Evolutionary conservation across 495 filamentous ascomycete species (phyloP), one percentile per base, ranked within the genome.

Genomic region (Margaritispora aquatica): DNA sequence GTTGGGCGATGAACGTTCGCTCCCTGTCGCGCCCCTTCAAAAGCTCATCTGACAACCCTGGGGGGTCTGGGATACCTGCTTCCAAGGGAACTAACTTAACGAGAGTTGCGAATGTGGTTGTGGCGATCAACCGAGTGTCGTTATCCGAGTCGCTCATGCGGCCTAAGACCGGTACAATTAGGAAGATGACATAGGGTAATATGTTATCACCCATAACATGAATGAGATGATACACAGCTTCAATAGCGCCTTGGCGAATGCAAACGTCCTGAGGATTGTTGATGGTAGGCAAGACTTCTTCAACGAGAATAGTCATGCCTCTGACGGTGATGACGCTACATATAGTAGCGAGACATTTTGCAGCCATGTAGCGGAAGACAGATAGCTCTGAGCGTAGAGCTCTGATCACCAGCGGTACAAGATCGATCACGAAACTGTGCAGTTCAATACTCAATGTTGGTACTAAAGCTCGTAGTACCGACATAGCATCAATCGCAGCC

Each of bases 101-200:
- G 3, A 98, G 78, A 0, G 93, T 97, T 0, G 94, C 94, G 64
- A 98, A 98, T 13, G 92, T 95, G 1, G 95, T 98, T 0, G 94
- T 98, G 2, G 94, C 92, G 57, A 98, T 87, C 22, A 98, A 82
- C 41, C 94, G 84, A 54, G 97, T 85, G 66, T 97, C 92, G 64
- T 92, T 92, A 71, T 98, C 93, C 0, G 93, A 94, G 70, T 98
- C 94, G 69, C 92, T 97, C 94, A 98, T 98, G n/a, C 94, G 85
- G 38, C 94, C 94, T 54, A 98, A 80, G 2, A 98, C 93, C 2
- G 94, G 94, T n/a, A 97, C 93, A 48, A 98, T 93, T 55, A 98
- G 82, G 83, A 98, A 97, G 65, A 98, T 97, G 57, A 98, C 94
- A 71, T 97, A 98, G 9, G 94, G 94, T 20, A 98, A 75, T 57